phyloP scores from a whole-genome alignment of 225 moss, liverwort and hornwort species.

The Thuidium tamariscinum region DNA sequence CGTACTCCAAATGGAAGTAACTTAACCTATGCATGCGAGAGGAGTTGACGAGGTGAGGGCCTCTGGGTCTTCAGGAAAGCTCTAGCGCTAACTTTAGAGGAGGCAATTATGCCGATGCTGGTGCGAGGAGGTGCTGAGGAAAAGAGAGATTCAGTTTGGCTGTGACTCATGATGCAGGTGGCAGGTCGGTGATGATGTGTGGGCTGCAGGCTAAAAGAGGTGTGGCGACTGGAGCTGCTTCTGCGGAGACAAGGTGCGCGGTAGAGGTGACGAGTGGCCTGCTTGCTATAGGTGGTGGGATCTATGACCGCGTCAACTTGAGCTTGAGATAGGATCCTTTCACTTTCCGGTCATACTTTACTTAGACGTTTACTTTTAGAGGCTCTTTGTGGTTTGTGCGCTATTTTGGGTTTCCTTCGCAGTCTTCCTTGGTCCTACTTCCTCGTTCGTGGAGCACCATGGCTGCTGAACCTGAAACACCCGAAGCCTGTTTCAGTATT shows the following conservation, averaged over 20 bases:
- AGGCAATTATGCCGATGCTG: neutral
- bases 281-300: neutral
- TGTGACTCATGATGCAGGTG: neutral
- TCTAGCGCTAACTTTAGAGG: neutral
- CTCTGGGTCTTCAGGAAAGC: neutral
- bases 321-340: neutral
- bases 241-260: neutral
- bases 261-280: neutral
- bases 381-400: neutral
- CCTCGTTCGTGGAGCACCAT: neutral
- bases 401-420: neutral
- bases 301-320: neutral
- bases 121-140: neutral
- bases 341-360: neutral
- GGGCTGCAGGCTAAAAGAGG: neutral
- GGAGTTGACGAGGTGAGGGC: neutral
- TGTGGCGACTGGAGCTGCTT: neutral
- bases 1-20: neutral
- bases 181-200: conserved; percentile 6
- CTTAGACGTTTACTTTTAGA: neutral
- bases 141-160: neutral
- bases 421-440: neutral
- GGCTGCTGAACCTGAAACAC: neutral
- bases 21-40: neutral
- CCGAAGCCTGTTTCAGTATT: neutral